Conservation (phyloP, 768 basidiomycete genomes). For the Ramaria sp. region DNA sequence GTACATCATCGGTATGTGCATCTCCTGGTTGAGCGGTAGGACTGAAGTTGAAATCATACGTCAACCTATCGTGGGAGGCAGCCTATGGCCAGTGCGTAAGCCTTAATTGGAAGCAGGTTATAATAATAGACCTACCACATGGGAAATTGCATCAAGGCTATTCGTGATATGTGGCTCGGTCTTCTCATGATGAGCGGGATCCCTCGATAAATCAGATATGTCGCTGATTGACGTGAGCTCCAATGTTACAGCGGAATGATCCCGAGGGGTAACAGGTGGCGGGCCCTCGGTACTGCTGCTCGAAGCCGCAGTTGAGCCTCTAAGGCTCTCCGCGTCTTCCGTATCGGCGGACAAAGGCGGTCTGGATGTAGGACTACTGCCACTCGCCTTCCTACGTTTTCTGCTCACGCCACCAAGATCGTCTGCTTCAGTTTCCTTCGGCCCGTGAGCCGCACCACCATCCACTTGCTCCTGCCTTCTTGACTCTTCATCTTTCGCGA, state of each 20-base stretch:
- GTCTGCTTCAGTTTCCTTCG: conserved; percentile 16
- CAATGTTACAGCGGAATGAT: not conserved
- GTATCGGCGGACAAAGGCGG: not conserved
- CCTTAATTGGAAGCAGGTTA: not conserved
- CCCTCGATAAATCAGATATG: not conserved
- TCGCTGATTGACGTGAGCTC: not conserved
- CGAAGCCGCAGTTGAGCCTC: not conserved
- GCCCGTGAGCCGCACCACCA: conserved; percentile 13
- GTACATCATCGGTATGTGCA: not conserved
- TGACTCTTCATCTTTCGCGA: conserved; percentile 25
- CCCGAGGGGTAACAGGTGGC: not conserved
- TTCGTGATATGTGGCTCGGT: not conserved
- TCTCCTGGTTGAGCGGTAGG: not conserved
- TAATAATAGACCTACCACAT: not conserved
- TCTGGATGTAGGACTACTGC: not conserved
- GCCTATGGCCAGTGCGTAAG: not conserved
- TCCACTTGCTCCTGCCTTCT: conserved; percentile 18
- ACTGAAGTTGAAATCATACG: not conserved
- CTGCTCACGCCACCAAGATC: not conserved
- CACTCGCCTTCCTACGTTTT: not conserved
- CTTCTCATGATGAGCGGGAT: not conserved
- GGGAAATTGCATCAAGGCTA: not conserved
- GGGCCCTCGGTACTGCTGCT: not conserved
- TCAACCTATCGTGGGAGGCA: not conserved
- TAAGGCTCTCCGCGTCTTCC: not conserved